Conservation (phyloP, 306 rosid genomes). For the Aeschynomene evenia region DNA sequence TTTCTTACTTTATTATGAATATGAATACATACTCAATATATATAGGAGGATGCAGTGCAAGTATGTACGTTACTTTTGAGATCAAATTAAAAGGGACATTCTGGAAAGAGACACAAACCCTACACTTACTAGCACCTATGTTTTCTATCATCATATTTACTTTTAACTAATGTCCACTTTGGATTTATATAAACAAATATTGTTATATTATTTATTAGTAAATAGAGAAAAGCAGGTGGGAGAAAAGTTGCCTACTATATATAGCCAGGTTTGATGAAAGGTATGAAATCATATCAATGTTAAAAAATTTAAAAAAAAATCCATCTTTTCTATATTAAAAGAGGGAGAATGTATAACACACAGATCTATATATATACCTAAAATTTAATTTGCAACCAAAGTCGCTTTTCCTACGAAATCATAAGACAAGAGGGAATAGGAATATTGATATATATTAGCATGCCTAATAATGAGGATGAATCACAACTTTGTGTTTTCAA, state of each 20-base stretch:
- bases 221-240: neutral
- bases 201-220: neutral
- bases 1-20: too few relatives aligned
- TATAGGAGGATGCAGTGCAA: too few relatives aligned
- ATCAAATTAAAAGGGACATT: too few relatives aligned
- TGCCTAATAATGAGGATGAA: neutral
- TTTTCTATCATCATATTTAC: too few relatives aligned
- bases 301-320: neutral
- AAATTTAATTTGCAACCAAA: neutral
- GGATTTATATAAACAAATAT: too few relatives aligned
- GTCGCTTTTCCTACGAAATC: constrained; percentile 3
- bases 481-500: neutral
- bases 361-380: neutral
- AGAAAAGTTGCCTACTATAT: neutral
- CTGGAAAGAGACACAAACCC: too few relatives aligned
- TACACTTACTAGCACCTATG: too few relatives aligned
- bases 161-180: too few relatives aligned
- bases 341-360: constrained; percentile 21
- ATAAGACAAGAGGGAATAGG: constrained; percentile 23
- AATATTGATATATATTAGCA: neutral
- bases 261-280: neutral
- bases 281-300: neutral
- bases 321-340: neutral
- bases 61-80: too few relatives aligned
- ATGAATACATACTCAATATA: too few relatives aligned